phyloP scores from a whole-genome alignment of 2,329 filamentous ascomycete species.

The Aureobasidium vineae region DNA sequence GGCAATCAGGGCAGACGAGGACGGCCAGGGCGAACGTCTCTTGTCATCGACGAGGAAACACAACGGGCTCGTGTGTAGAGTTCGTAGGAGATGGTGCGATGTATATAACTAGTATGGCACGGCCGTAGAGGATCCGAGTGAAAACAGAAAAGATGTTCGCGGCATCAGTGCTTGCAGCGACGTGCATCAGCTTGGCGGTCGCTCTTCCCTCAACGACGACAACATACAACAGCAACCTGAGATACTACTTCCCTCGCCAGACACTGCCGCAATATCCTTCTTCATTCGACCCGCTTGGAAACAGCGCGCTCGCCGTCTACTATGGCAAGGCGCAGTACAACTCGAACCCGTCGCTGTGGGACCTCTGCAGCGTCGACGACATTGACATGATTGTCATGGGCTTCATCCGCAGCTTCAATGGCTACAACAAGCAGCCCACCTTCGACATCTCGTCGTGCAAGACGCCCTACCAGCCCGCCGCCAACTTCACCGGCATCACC shows the following conservation, averaged over 20 bases:
- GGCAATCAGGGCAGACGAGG: not conserved
- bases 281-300: slow-evolving; percentile 5
- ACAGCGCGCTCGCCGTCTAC: slow-evolving; percentile 24
- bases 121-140: slow-evolving; percentile 8
- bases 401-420: slow-evolving; percentile 21
- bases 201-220: not conserved
- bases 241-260: slow-evolving; percentile 6
- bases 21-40: not conserved
- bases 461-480: not conserved
- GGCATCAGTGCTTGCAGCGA: not conserved
- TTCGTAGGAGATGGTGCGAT: not conserved
- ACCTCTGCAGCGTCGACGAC: slow-evolving; percentile 8
- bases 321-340: slow-evolving; percentile 22
- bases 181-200: slow-evolving; percentile 10
- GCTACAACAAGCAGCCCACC: not conserved
- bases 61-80: not conserved
- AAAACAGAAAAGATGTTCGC: not conserved
- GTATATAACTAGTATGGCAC: not conserved
- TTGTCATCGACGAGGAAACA: too few species aligned
- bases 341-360: not conserved
- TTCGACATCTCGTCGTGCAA: slow-evolving; percentile 12
- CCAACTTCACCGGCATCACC: not conserved
- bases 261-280: not conserved
- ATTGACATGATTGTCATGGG: slow-evolving; percentile 25
- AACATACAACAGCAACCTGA: not conserved